phyloP scores from a whole-genome alignment of 1,284 basidiomycete species.

The Marasmius tenuissimus region DNA sequence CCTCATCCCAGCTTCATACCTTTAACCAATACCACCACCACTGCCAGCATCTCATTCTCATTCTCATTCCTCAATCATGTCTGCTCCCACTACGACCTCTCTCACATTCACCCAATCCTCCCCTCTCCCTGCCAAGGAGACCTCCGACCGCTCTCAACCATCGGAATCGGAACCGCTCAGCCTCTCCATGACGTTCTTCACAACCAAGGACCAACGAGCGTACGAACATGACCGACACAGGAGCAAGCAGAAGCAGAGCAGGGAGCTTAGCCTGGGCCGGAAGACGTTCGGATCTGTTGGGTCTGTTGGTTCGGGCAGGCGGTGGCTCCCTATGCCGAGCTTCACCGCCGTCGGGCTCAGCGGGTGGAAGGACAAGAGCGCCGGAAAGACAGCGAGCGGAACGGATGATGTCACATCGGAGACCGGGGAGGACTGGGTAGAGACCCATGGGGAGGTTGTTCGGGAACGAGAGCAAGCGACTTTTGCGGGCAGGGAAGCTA shows the following conservation, averaged over 20 bases:
- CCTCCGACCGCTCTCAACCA: not conserved
- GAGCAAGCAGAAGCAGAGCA: constrained; percentile 40
- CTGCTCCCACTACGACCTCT: not conserved
- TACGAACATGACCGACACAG: constrained; percentile 50
- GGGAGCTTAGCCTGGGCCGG: constrained; percentile 36
- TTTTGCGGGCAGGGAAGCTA: constrained; percentile 33
- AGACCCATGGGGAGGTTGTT: not conserved
- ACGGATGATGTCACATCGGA: not conserved
- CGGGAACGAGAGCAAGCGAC: constrained; percentile 11
- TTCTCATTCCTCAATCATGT: no score
- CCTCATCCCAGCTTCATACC: no score
- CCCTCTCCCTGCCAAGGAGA: not conserved
- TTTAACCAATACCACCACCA: no score
- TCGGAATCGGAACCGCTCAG: not conserved
- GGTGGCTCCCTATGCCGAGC: constrained; percentile 1
- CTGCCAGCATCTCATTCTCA: no score
- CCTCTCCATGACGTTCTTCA: constrained; percentile 7
- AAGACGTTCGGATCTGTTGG: constrained; percentile 24
- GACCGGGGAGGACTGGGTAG: not conserved
- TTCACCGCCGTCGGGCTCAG: not conserved
- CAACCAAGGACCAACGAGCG: constrained; percentile 41
- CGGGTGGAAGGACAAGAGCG: not conserved
- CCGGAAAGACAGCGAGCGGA: no score
- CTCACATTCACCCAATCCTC: not conserved
- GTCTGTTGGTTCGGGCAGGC: constrained; percentile 18